Evolutionary conservation across 2,329 filamentous ascomycete genomes (phyloP), one percentile per base, ranked within the genome.

Genomic region (Aureobasidium subglaciale): DNA sequence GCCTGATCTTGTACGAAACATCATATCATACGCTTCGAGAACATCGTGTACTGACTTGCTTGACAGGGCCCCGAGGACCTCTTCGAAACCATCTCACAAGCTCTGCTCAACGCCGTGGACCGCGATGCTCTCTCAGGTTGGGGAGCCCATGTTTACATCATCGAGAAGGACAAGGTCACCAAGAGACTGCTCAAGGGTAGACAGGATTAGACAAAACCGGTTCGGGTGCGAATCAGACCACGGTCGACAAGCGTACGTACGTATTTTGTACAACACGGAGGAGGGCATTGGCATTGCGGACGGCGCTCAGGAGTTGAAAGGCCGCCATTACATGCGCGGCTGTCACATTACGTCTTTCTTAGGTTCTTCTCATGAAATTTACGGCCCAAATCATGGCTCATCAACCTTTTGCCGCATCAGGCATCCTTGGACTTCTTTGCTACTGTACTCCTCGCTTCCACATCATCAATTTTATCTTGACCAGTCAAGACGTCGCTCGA

Each of bases 121-220:
- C 83, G 93, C 76, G 93, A 99, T 74, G 93, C 93, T 53, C 80
- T 99, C 61, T 96, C 92, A 34, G 93, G 93, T 62, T 97, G 93
- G 93, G 93, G 93, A 70, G 93, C 93, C 35, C 90, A 99, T 70
- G 93, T 99, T 65, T 99, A 97, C 78, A 95, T 99, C 69, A 95
- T 99, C 73, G 93, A 97, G 80, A 99, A 99, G 83, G 91, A 96
- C 78, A 97, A 97, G 87, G 89, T 99, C 61, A 97, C 93, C 68
- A 96, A 97, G 86, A 83, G 93, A 72, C 84, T 99, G 84, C 79
- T 99, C 73, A 97, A 97, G 84, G 91, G 91, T 70, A 85, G 91
- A 78, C 92, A 97, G 78, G 92, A 97, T 59, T 78, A 73, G 49
- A 55, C 41, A 25, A 56, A 4, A 43, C 13, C 35, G 29, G 9